A percentile compares a stretch with the other conserved stretches of the same genome.
Conservation (phyloP, 306 rosid genomes). For the Fragaria vesca region DNA sequence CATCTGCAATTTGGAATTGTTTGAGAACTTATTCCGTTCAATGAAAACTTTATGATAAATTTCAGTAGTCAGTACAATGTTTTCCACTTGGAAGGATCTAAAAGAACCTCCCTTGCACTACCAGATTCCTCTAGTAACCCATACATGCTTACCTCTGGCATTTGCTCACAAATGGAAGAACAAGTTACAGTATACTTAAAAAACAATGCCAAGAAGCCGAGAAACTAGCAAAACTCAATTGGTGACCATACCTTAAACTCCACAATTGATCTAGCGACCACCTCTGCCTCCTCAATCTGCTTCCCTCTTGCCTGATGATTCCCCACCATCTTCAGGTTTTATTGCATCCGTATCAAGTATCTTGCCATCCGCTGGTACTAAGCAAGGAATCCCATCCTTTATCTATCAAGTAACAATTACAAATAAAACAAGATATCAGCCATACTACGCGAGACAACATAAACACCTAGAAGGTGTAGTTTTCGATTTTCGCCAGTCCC, state of each 20-base stretch:
- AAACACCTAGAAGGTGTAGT: background rate
- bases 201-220: background rate
- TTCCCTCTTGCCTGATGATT: constrained; percentile 28
- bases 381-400: constrained; percentile 72
- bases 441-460: background rate
- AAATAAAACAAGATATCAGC: background rate
- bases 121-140: background rate
- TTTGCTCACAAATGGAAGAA: background rate
- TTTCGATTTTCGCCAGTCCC: background rate
- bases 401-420: constrained; percentile 41
- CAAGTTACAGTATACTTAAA: background rate
- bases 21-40: background rate
- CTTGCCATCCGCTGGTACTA: constrained; percentile 83
- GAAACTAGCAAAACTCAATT: background rate
- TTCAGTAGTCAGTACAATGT: background rate
- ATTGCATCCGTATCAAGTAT: constrained; percentile 47
- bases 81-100: background rate
- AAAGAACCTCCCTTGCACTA: background rate
- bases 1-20: background rate
- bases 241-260: constrained; percentile 4
- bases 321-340: constrained; percentile 34
- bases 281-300: constrained; percentile 21
- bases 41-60: background rate
- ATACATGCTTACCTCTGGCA: background rate
- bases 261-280: constrained; percentile 20